Base-by-base conservation (phyloP, 192 early-diverging fungal species). In the Pilobolus umbonatus region DNA sequence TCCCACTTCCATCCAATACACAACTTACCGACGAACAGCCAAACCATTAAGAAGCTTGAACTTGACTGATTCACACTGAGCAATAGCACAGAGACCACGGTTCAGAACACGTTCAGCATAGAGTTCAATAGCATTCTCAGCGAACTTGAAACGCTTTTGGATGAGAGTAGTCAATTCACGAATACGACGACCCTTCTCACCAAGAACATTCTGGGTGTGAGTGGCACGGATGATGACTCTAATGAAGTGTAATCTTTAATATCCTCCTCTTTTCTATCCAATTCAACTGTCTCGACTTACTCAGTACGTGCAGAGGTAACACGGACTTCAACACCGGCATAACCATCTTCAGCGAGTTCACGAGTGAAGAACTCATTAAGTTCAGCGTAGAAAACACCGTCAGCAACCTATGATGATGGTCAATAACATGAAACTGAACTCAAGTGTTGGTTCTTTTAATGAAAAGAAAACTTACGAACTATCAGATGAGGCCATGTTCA, bases 381-480 rank as follows among this genome's bases (percentile, higher is more conserved):
- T 81, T 98, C 96, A 76, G 96, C 94, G 85, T 94, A 96, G 86
- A 98, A 98, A 55, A 98, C 94, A 91, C 96, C 96, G 81, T 98
- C 96, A 79, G 96, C 96, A 93, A 98, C 96, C 94, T 81, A 48
- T 56, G 31, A 46, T 31, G 5, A 39, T 5, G 24, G 14, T 1
- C 32, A 35, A n/a, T n/a, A n/a, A n/a, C n/a, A n/a, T n/a, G n/a
- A n/a, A n/a, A n/a, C n/a, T n/a, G n/a, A n/a, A n/a, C n/a, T n/a
- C n/a, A n/a, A n/a, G n/a, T 24, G 44, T 17, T 38, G 10, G 34
- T 42, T 42, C 26, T 26, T 31, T 25, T 21, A 12, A 36, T 35
- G 21, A 25, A 22, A 35, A 10, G 19, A 22, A n/a, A 52, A 62
- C 61, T 62, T 62, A 62, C 61, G 61, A 62, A 62, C 61, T 62